Evolutionary conservation across 202 grass and related monocot species (phyloP).

Genomic region (Saccharum hybrid): DNA sequence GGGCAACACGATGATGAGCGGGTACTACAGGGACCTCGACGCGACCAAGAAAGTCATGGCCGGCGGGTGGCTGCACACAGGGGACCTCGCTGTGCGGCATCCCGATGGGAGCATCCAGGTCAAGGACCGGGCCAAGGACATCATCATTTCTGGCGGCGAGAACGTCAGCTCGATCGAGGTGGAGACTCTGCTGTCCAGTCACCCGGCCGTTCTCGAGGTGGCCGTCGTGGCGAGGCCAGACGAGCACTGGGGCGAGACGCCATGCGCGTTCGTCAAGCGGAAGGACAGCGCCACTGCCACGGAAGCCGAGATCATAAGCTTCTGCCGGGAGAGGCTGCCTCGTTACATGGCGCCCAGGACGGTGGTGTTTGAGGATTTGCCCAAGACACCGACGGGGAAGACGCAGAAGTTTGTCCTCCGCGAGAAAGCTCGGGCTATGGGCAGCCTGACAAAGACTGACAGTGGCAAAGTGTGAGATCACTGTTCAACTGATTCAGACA

Average conservation of each 20-base stretch:
- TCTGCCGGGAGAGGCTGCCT: constrained; percentile 61
- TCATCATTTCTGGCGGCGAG: constrained; percentile 86
- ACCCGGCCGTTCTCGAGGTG: constrained; percentile 70
- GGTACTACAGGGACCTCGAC: constrained; percentile 66
- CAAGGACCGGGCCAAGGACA: constrained; percentile 77
- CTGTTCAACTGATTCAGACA: not conserved
- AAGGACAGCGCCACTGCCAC: constrained; percentile 45
- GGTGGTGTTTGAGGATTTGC: constrained; percentile 69
- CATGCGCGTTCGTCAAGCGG: constrained; percentile 68
- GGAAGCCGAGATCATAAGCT: constrained; percentile 58
- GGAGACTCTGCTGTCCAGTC: constrained; percentile 61
- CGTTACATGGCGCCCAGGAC: constrained; percentile 73
- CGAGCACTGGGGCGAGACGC: constrained; percentile 81
- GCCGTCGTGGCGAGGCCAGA: constrained; percentile 68
- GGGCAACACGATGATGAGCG: constrained; percentile 82
- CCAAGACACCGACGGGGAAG: constrained; percentile 85
- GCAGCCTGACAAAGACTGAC: constrained; percentile 48
- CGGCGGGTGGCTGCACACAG: constrained; percentile 66
- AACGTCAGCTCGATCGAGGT: constrained; percentile 86
- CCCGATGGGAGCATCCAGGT: constrained; percentile 66
- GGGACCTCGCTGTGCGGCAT: constrained; percentile 71
- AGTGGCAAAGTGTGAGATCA: constrained; percentile 31
- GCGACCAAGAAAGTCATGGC: constrained; percentile 61
- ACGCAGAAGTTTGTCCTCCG: constrained; percentile 77
- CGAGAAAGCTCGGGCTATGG: constrained; percentile 62